Conservation (phyloP, 179 eudicot genomes). For the Spergularia azorica region DNA sequence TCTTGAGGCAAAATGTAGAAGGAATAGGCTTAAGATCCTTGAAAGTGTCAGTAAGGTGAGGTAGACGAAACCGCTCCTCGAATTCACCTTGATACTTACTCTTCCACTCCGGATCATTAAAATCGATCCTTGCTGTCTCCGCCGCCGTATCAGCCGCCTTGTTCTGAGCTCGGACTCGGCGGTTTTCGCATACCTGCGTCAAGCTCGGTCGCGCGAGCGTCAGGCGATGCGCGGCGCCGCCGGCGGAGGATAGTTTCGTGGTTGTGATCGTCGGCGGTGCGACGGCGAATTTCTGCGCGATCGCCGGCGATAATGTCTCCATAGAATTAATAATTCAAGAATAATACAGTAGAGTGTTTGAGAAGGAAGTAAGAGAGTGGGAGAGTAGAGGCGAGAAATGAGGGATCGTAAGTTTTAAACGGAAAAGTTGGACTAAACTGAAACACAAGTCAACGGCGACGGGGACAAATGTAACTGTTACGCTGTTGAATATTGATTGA, state of each 20-base stretch:
- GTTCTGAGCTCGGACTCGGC: conserved; percentile 12
- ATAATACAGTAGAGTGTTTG: neutral
- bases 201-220: neutral
- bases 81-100: conserved; percentile 64
- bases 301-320: conserved; percentile 61
- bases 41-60: conserved; percentile 72
- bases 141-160: neutral
- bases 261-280: conserved; percentile 10
- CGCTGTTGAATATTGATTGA: too few species aligned
- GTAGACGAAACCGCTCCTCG: conserved; percentile 67
- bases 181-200: conserved; percentile 13
- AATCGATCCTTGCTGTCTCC: conserved; percentile 42
- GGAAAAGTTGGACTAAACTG: too few species aligned
- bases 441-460: neutral
- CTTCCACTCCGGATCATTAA: conserved; percentile 81
- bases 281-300: conserved; percentile 32
- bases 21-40: conserved; percentile 65
- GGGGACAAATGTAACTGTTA: neutral
- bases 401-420: too few species aligned
- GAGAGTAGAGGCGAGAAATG: neutral
- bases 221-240: neutral
- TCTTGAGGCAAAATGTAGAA: conserved; percentile 86
- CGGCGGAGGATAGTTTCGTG: neutral
- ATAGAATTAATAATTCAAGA: conserved; percentile 17
- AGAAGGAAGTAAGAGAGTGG: neutral